Base-by-base conservation (phyloP, 2,329 filamentous ascomycete species). In the Beauveria sp. region DNA sequence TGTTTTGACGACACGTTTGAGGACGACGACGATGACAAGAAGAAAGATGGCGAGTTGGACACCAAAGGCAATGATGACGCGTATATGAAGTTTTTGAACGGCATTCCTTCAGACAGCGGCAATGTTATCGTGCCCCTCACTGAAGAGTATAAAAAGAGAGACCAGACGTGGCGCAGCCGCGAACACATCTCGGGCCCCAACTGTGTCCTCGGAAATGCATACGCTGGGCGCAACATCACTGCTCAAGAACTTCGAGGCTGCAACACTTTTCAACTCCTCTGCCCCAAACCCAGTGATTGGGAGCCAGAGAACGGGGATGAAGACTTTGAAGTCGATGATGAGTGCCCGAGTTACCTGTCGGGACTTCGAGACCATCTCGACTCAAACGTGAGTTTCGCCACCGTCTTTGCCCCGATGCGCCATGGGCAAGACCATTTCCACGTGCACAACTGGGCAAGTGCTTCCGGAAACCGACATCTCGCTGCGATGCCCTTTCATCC, bases 401-500 rank as follows among this genome's bases (percentile, higher is more conserved):
- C 47, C n/a, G 18, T 62, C 0, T 61, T 67, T 7, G 59, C 58
- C 24, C 66, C 67, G 2, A 2, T 8, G 0, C 67, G 68, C 0
- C 67, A 70, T 46, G 34, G 16, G 0, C 28, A 28, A 3, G 16
- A 14, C 0, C 3, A 12, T 0, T 56, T 58, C 0, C 5, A 30
- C 4, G 60, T 62, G 9, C 60, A 64, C 1, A 65, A 66, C 34
- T 28, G 26, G 6, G 43, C 67, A 0, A 59, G 50, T 30, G 14
- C 50, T 4, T 60, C 63, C 18, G 22, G 8, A 1, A 49, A 50
- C 0, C 38, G 45, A 1, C 34, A 61, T 1, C 56, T 63, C 0
- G 61, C 58, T 2, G 57, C 58, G 0, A 65, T 72, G 53, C 68
- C 70, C 1, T 72, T 72, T 16, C 70, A 72, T 8, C 67, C 70